Evolutionary conservation across 2,329 filamentous ascomycete genomes (phyloP), one percentile per base, ranked within the genome.

Genomic region (Penicillium vulpinum): DNA sequence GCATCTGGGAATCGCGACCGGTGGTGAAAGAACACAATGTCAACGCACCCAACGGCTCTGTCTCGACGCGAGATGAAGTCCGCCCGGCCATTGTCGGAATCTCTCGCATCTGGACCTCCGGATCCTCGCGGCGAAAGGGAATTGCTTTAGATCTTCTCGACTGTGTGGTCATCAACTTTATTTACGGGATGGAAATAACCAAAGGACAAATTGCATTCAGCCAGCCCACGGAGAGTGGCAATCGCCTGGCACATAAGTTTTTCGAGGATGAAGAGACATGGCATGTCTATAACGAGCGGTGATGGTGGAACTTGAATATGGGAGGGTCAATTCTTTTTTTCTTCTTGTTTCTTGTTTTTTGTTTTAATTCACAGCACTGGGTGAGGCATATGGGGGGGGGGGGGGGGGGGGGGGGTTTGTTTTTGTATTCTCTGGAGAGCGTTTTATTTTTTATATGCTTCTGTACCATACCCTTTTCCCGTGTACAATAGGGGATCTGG

Each of bases 21-120:
- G 83, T 88, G 26, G 65, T 67, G 24, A 62, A 61, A 38, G 62
- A 59, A 18, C 62, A 66, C 13, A 60, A 57, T 36, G 60, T 62
- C 26, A 56, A 60, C 15, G 40, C 58, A 31, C 53, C 65, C 26
- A 61, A 68, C 51, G 71, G 73, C 58, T 78, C 77, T 5, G 74
- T 84, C 56, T 79, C 77, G 2, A 73, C 80, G 35, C 75, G 75
- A 50, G 71, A 74, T 26, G 72, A 76, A 44, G 63, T 74, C 5
- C 69, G 78, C 26, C 72, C 77, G 3, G 84, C 81, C 3, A 75
- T 82, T n/a, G 77, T 88, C 52, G 84, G 85, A 18, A 81, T 89
- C 26, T 86, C 85, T 24, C 80, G 86, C 29, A 85, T 89, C 62
- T 89, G 86, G 86, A 85, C 84, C 0, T 84, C 82, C 8, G 79